These are phyloP conservation scores for Vigna radiata DNA, from an alignment of 306 rosid genomes.

Conservation along the genomic window DNA sequence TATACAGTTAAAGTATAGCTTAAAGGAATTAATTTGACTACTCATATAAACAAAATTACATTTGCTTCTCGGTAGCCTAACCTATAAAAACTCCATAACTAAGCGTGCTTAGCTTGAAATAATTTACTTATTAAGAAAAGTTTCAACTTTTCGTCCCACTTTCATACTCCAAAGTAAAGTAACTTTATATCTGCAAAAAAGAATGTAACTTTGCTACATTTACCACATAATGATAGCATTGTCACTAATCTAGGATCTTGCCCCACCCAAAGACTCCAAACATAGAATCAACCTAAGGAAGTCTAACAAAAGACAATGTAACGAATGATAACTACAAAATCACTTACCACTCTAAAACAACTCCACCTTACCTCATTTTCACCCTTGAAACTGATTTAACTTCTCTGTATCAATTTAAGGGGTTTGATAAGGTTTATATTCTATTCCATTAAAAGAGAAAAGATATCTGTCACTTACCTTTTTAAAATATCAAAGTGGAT, in stretches of 20 bases:
- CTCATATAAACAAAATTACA: too few relatives aligned
- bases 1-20: too few relatives aligned
- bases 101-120: too few relatives aligned
- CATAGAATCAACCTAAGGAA: not conserved
- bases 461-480: not conserved
- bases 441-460: not conserved
- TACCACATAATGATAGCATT: slow-evolving; percentile 11
- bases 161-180: slow-evolving; percentile 23
- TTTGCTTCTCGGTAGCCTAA: too few relatives aligned
- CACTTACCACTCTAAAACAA: not conserved
- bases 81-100: too few relatives aligned
- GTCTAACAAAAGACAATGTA: not conserved
- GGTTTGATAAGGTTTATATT: not conserved
- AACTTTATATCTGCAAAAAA: not conserved
- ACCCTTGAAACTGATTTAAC: not conserved
- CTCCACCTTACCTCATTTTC: not conserved
- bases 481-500: too few relatives aligned
- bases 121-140: too few relatives aligned
- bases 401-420: not conserved
- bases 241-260: not conserved
- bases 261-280: not conserved
- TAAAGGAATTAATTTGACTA: too few relatives aligned
- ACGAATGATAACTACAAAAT: not conserved
- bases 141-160: not conserved
- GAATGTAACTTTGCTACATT: not conserved